Percentiles rank a stretch among this genome's conserved stretches.
Conservation (phyloP, 768 basidiomycete genomes). For the Suillus lakei region DNA sequence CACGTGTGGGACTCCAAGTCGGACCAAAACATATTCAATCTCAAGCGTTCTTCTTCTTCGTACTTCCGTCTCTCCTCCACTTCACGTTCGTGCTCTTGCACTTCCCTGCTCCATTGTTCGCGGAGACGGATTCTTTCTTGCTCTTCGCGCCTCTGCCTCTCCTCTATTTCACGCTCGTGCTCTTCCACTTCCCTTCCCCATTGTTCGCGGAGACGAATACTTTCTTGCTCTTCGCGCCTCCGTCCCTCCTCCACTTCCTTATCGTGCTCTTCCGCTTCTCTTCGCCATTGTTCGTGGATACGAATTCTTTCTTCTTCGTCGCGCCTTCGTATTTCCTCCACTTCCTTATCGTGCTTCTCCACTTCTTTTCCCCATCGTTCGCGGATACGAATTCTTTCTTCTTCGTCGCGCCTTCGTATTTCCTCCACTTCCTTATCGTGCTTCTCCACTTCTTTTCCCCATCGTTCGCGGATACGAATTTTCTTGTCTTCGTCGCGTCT, state of each 20-base stretch:
- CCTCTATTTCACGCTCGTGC: background rate
- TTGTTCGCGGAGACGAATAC: background rate
- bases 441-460: slow-evolving; percentile 23
- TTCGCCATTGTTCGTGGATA: background rate
- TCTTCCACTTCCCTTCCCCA: background rate
- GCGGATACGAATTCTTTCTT: too few relatives aligned
- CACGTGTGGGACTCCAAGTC: slow-evolving; percentile 25
- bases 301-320: background rate
- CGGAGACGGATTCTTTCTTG: slow-evolving; percentile 1
- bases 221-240: background rate
- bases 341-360: slow-evolving; percentile 11
- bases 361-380: background rate
- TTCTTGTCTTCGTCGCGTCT: slow-evolving; percentile 14
- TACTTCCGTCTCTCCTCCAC: slow-evolving; percentile 20
- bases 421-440: slow-evolving; percentile 23
- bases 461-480: slow-evolving; percentile 2
- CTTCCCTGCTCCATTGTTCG: background rate
- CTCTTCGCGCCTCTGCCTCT: slow-evolving; percentile 24
- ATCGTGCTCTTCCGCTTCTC: slow-evolving; percentile 13
- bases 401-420: slow-evolving; percentile 16
- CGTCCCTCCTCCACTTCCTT: background rate
- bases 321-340: background rate
- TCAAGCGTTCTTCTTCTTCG: slow-evolving; percentile 25
- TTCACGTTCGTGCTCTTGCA: background rate
- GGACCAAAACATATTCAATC: slow-evolving; percentile 29